Evolutionary conservation across 2,329 filamentous ascomycete genomes (phyloP).

Genomic region (Lomentospora prolificans): DNA sequence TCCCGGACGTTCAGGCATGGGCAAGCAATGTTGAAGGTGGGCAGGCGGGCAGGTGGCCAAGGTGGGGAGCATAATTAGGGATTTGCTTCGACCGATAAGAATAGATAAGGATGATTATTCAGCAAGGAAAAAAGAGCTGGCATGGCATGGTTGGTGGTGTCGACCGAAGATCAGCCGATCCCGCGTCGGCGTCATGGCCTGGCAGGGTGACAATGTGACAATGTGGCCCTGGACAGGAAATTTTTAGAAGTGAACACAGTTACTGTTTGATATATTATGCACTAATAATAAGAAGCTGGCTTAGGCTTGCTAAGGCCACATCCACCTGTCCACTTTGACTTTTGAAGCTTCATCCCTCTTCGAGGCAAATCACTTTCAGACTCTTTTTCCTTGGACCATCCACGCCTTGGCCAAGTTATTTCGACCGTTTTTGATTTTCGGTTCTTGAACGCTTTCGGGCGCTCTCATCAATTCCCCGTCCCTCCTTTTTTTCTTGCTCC

Average conservation of each 20-base stretch:
- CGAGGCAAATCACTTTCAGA: neutral
- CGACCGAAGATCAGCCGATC: slow-evolving; percentile 2
- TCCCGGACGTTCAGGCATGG: too few species aligned
- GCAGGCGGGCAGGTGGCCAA: too few species aligned
- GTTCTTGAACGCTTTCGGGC: neutral
- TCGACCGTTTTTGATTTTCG: neutral
- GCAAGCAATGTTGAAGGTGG: too few species aligned
- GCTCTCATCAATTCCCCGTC: neutral
- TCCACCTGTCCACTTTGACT: neutral
- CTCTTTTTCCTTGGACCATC: neutral
- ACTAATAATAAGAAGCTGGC: neutral
- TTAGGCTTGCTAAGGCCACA: slow-evolving; percentile 6
- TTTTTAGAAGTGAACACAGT: slow-evolving; percentile 7
- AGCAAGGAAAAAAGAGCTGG: too few species aligned
- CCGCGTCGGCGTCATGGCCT: too few species aligned
- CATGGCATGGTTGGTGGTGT: too few species aligned
- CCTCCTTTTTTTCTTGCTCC: neutral
- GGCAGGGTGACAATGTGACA: too few species aligned
- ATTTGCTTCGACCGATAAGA: too few species aligned
- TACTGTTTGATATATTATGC: neutral
- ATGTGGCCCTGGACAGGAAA: neutral
- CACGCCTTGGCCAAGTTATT: neutral
- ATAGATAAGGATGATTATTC: neutral
- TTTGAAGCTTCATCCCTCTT: neutral
- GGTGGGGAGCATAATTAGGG: too few species aligned